These are phyloP conservation scores for Cantharellus anzutake DNA, from an alignment of 768 basidiomycete species.

Conservation along the genomic window DNA sequence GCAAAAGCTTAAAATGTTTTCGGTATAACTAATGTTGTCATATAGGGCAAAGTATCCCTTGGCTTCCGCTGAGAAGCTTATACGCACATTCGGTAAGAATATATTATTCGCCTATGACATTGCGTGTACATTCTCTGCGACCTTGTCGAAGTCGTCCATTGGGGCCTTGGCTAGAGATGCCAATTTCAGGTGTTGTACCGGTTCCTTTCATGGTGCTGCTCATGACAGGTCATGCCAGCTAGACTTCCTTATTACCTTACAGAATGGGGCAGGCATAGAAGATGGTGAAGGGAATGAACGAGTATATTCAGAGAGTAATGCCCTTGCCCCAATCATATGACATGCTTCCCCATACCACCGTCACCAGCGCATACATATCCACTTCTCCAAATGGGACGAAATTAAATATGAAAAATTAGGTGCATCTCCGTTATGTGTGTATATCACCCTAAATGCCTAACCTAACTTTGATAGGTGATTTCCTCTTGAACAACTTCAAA, in stretches of 20 bases:
- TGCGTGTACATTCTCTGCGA: neutral
- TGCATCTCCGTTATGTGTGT: no score
- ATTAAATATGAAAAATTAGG: slow-evolving; percentile 3
- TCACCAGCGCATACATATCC: slow-evolving; percentile 5
- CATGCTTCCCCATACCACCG: slow-evolving; percentile 11
- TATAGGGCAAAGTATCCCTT: no score
- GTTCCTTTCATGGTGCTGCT: slow-evolving; percentile 11
- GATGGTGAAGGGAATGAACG: slow-evolving; percentile 11
- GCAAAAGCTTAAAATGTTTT: no score
- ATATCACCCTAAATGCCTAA: no score
- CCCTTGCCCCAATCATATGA: slow-evolving; percentile 5
- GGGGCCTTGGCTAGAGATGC: neutral
- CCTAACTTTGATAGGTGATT: no score
- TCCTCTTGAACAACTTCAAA: no score
- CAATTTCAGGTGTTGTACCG: neutral
- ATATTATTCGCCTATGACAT: neutral
- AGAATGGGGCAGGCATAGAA: slow-evolving; percentile 9
- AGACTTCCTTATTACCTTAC: slow-evolving; percentile 7
- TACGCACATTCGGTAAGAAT: neutral
- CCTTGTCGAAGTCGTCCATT: neutral
- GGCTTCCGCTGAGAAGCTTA: neutral
- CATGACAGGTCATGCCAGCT: slow-evolving; percentile 12
- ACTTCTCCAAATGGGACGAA: slow-evolving; percentile 13
- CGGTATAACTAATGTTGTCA: no score
- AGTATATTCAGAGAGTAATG: slow-evolving; percentile 10